Conservation (phyloP, 192 early-diverging fungal species). For the Rhizophagus sp. region DNA sequence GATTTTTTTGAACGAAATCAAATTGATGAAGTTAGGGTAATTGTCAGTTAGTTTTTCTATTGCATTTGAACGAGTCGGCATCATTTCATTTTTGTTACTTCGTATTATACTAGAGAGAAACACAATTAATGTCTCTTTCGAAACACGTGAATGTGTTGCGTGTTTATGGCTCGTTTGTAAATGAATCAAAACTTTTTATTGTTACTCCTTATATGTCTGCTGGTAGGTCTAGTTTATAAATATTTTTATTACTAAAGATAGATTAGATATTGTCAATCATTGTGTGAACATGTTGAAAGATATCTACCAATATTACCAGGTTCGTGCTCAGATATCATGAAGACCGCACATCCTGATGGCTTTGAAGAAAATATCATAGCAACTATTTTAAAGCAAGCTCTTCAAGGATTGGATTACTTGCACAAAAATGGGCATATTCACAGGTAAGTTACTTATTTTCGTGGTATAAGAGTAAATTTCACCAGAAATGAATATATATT, state of each 20-base stretch:
- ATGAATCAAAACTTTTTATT: slow-evolving; percentile 76
- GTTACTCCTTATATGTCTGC: slow-evolving; percentile 80
- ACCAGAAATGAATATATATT: not conserved
- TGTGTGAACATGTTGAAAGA: slow-evolving; percentile 24
- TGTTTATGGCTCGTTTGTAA: slow-evolving; percentile 83
- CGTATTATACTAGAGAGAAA: slow-evolving; percentile 61
- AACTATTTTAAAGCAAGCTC: slow-evolving; percentile 76
- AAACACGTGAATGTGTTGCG: slow-evolving; percentile 83
- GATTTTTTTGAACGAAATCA: slow-evolving; percentile 91
- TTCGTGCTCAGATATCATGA: slow-evolving; percentile 89
- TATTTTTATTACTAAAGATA: not conserved
- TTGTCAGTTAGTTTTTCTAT: not conserved
- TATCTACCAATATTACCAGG: slow-evolving; percentile 46
- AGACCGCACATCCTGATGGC: slow-evolving; percentile 78
- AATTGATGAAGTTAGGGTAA: slow-evolving; percentile 84
- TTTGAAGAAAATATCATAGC: slow-evolving; percentile 80
- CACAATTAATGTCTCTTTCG: slow-evolving; percentile 84
- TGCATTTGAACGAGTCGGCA: not conserved
- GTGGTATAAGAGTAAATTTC: not conserved
- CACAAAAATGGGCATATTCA: slow-evolving; percentile 71
- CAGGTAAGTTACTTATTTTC: slow-evolving; percentile 25
- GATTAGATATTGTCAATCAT: not conserved
- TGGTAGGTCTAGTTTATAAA: slow-evolving; percentile 42
- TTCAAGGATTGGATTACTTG: slow-evolving; percentile 66
- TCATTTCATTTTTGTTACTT: not conserved